These are phyloP conservation scores for Dendrobium officinale DNA, from an alignment of 106 monocot genomes.

Conservation along the genomic window DNA sequence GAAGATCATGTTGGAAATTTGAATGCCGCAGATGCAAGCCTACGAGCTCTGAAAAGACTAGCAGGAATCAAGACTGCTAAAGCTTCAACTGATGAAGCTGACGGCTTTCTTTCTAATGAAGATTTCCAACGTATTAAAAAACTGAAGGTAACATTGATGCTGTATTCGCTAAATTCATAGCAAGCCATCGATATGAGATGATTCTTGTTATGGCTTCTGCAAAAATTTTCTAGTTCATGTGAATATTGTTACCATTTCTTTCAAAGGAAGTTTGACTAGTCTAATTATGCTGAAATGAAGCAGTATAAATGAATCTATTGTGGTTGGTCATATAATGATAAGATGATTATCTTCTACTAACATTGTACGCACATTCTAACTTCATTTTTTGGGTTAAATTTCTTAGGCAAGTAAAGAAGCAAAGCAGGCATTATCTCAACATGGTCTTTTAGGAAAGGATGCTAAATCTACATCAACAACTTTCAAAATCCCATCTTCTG, in stretches of 20 bases:
- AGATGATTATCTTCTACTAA: neutral
- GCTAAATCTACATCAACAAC: slow-evolving; percentile 22
- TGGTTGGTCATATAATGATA: neutral
- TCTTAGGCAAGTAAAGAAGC: slow-evolving; percentile 70
- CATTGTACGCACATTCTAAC: neutral
- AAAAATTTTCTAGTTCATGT: neutral
- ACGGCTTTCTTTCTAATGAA: slow-evolving; percentile 86
- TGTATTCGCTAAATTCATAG: neutral
- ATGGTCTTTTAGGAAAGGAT: slow-evolving; percentile 51
- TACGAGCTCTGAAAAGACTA: slow-evolving; percentile 70
- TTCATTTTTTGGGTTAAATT: slow-evolving; percentile 1
- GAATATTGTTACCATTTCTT: neutral
- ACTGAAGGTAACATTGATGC: slow-evolving; percentile 43
- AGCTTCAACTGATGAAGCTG: slow-evolving; percentile 22
- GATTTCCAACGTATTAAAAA: slow-evolving; percentile 87
- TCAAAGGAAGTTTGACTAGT: neutral
- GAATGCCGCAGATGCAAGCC: slow-evolving; percentile 60
- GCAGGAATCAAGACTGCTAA: slow-evolving; percentile 32
- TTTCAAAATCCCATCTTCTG: slow-evolving; percentile 65
- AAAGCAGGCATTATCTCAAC: slow-evolving; percentile 50
- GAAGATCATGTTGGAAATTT: slow-evolving; percentile 36
- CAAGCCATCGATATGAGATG: neutral
- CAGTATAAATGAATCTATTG: neutral
- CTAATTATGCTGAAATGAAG: neutral
- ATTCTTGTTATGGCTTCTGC: neutral